A percentile compares a stretch with the other conserved stretches of the same genome.
These are phyloP conservation scores for Hyphopichia pseudoburtonii DNA, from an alignment of 1,139 yeast species.

Conservation along the genomic window DNA sequence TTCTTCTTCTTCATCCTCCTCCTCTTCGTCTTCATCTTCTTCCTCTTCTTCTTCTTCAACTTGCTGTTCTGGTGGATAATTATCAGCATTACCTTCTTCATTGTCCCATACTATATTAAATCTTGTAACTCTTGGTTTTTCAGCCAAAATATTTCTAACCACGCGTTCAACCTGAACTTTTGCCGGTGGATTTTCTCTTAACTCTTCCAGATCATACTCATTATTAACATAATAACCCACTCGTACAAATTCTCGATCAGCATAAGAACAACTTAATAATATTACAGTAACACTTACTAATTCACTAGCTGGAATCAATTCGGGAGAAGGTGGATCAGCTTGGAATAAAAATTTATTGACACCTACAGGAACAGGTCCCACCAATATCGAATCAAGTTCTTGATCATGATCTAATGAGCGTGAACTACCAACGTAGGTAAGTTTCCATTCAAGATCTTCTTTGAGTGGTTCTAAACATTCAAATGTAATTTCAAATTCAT, in stretches of 20 bases:
- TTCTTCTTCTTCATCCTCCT: constrained; percentile 55
- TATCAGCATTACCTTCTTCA: constrained; percentile 61
- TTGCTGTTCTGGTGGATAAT: constrained; percentile 64
- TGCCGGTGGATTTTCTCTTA: constrained; percentile 90
- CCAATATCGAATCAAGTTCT: constrained; percentile 89
- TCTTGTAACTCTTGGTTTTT: constrained; percentile 95
- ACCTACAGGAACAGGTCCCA: constrained; percentile 98
- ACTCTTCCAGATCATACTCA: constrained; percentile 90
- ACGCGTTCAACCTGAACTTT: constrained; percentile 94
- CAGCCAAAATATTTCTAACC: constrained; percentile 90
- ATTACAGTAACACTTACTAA: constrained; percentile 94
- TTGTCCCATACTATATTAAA: constrained; percentile 95
- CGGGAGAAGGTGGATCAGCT: constrained; percentile 97
- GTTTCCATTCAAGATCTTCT: constrained; percentile 95
- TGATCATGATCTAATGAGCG: constrained; percentile 94
- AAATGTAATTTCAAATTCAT: constrained; percentile 94
- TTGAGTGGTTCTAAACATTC: constrained; percentile 92
- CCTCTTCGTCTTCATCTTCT: constrained; percentile 56
- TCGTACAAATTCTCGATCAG: constrained; percentile 90
- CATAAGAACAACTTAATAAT: constrained; percentile 85
- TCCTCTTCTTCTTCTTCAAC: constrained; percentile 53
- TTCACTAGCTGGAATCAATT: constrained; percentile 92
- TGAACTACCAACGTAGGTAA: constrained; percentile 95
- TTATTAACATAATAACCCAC: constrained; percentile 97
- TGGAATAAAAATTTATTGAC: constrained; percentile 87